Conservation (phyloP, 192 early-diverging fungal genomes). For the Coemansia sp. region DNA sequence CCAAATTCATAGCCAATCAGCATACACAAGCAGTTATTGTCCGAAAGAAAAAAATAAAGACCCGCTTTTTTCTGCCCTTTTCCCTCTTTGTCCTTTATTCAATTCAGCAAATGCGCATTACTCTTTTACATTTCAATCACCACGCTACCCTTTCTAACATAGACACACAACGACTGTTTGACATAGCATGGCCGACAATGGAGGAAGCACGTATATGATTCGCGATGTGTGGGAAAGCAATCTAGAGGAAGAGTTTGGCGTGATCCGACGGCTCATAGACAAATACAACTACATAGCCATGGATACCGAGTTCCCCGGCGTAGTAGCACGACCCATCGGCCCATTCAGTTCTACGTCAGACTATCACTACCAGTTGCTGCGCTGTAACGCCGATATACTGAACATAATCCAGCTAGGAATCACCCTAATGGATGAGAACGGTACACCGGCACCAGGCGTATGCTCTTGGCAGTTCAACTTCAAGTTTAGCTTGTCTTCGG, state of each 20-base stretch:
- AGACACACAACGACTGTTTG: not conserved
- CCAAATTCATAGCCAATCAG: not conserved
- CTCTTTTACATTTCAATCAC: not conserved
- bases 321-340: conserved; percentile 97
- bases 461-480: conserved; percentile 99
- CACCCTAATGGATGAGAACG: conserved; percentile 85
- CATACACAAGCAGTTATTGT: not conserved
- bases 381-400: conserved; percentile 97
- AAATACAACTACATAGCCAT: conserved; percentile 94
- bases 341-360: conserved; percentile 93
- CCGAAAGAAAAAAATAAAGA: not conserved
- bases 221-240: conserved; percentile 93
- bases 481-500: conserved; percentile 89
- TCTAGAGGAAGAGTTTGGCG: conserved; percentile 89
- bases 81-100: not conserved
- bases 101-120: not conserved
- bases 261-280: conserved; percentile 84
- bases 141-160: not conserved
- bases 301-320: conserved; percentile 99
- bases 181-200: not conserved
- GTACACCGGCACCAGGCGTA: conserved; percentile 77
- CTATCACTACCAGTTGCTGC: conserved; percentile 96
- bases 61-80: not conserved
- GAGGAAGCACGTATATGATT: conserved; percentile 52
- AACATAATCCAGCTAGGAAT: conserved; percentile 99